Evolutionary conservation across 306 rosid species (phyloP).

Genomic region (Delonix regia): DNA sequence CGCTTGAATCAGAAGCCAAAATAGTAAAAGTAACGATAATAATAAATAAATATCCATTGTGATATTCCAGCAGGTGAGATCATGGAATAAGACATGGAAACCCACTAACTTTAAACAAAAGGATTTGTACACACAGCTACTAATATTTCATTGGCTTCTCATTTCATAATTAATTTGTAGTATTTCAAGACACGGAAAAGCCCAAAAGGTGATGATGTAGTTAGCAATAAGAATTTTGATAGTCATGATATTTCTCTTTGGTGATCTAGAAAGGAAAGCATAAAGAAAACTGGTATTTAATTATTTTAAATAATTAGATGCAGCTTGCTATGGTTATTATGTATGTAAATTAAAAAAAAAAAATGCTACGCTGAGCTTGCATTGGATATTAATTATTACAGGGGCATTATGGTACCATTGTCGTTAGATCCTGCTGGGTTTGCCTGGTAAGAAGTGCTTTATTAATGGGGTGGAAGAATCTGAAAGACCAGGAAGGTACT

Average conservation of each 20-base stretch:
- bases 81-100: slow-evolving; percentile 15
- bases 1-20: slow-evolving; percentile 21
- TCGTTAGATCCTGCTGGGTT: slow-evolving; percentile 37
- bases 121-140: no score
- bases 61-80: not conserved
- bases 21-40: not conserved
- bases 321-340: not conserved
- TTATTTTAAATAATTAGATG: no score
- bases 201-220: not conserved
- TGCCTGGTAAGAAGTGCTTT: slow-evolving; percentile 38
- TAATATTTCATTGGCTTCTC: not conserved
- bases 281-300: not conserved
- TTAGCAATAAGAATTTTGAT: not conserved
- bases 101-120: slow-evolving; percentile 22
- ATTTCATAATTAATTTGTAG: not conserved
- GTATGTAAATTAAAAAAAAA: not conserved
- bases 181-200: not conserved
- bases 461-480: slow-evolving; percentile 50
- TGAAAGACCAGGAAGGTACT: slow-evolving; percentile 50
- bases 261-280: not conserved
- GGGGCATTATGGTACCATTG: slow-evolving; percentile 34
- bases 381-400: not conserved
- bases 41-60: not conserved
- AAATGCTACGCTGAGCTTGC: not conserved
- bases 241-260: not conserved